Evolutionary conservation across 2,329 filamentous ascomycete species (phyloP).

Genomic region (Talaromyces pinophilus): DNA sequence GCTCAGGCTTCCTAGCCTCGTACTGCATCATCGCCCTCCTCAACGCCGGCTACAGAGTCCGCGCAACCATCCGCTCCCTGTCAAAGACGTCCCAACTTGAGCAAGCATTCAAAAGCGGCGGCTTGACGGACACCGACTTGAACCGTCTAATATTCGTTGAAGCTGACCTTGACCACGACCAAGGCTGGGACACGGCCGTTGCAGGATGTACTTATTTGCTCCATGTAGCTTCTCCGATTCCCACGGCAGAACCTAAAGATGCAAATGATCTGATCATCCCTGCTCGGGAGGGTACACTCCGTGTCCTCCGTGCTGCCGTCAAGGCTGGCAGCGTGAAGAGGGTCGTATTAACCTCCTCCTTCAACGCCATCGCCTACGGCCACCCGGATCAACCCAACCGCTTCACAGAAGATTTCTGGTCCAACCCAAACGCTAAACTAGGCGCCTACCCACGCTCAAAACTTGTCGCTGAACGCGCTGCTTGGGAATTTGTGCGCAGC

Average conservation of each 20-base stretch:
- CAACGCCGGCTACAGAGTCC: neutral
- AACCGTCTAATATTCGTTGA: neutral
- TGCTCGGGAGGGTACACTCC: neutral
- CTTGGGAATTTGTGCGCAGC: neutral
- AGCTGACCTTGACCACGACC: neutral
- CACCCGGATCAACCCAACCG: neutral
- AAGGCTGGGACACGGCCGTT: neutral
- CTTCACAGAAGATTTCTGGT: conserved; percentile 6
- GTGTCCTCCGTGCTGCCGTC: neutral
- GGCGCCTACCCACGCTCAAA: conserved; percentile 8
- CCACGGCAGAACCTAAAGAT: neutral
- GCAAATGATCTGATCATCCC: neutral
- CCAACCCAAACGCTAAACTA: conserved; percentile 1
- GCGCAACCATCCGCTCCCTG: neutral
- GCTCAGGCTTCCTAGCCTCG: conserved; percentile 8
- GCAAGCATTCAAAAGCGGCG: neutral
- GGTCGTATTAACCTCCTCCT: conserved; percentile 8
- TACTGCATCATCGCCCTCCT: conserved; percentile 10
- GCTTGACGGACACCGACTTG: neutral
- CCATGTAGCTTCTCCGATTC: neutral
- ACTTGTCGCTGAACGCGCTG: neutral
- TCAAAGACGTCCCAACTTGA: neutral
- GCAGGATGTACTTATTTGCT: neutral
- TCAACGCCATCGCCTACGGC: conserved; percentile 7
- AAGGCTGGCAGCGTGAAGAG: neutral